Conservation (phyloP, 2,329 filamentous ascomycete genomes). For the Seiridium unicorne region DNA sequence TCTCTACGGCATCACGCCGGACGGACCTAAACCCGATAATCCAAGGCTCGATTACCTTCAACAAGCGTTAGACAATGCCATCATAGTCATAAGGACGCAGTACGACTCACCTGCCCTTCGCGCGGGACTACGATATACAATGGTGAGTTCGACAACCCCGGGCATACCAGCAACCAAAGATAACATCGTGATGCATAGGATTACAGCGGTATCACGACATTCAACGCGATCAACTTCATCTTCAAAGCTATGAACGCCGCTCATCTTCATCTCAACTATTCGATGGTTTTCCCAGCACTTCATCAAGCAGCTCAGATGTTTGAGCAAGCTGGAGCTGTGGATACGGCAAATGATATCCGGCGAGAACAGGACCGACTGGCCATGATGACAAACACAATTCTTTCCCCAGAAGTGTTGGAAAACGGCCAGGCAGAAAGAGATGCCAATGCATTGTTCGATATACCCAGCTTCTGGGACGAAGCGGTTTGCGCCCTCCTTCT, state of each 20-base stretch:
- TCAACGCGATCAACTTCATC: neutral
- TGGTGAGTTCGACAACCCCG: neutral
- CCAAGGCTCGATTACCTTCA: neutral
- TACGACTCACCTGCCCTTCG: neutral
- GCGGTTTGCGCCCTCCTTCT: neutral
- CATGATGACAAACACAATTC: neutral
- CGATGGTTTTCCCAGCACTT: neutral
- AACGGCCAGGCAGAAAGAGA: neutral
- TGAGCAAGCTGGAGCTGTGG: neutral
- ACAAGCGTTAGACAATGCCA: neutral
- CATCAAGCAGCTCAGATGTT: slow-evolving; percentile 3
- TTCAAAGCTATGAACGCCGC: neutral
- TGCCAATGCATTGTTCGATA: neutral
- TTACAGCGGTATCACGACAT: neutral
- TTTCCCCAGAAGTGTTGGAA: neutral
- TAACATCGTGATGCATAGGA: neutral
- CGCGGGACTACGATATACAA: neutral
- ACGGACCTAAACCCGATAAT: neutral
- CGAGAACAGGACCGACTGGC: neutral
- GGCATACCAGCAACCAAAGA: neutral
- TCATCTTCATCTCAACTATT: slow-evolving; percentile 2
- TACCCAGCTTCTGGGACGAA: neutral
- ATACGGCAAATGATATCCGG: neutral
- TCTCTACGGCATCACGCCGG: neutral
- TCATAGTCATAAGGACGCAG: neutral